Base-by-base conservation (phyloP, 2,329 filamentous ascomycete species). In the Macrophomina phaseolina region DNA sequence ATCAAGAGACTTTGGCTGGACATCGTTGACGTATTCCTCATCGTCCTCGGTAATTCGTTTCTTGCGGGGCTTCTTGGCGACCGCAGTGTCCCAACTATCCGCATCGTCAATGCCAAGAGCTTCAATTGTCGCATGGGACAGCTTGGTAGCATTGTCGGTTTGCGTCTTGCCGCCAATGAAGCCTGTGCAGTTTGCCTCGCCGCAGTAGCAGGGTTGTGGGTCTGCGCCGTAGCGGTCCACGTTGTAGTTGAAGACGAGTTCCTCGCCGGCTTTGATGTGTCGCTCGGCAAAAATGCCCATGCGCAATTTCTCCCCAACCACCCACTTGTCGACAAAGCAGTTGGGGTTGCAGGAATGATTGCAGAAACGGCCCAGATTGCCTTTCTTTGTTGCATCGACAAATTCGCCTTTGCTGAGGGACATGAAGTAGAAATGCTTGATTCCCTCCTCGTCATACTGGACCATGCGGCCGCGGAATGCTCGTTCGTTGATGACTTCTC, bases 371-470 rank as follows among this genome's bases (percentile, higher is more conserved):
- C 94, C 95, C 5, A 99, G 86, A 72, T 98, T 98, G 61, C 95
- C 95, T 78, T 93, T 97, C 77, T 95, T 97, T 9, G 95, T 99
- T 28, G 95, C 95, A 80, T 99, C 95, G 67, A 99, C 93, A 76
- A 98, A 99, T 78, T 98, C 95, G 74, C 90, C 92, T 78, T 97
- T 97, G 76, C 89, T 97, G 69, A 99, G 89, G 34, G 95, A 98
- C 95, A 99, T 99, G 83, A 99, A 99, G 81, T 99, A 99, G 79
- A 99, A 99, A 80, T 99, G 95, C 79, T 96, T 97, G 85, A 99
- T 97, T 68, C 94, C 94, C 78, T 98, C 93, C 56, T 95, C 87
- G 76, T 97, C 93, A 79, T 99, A 99, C 74, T 96, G 91, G 46
- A 93, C 83, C 89, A 96, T 97, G 69, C 95, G 92, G 67, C 89